These are phyloP conservation scores for Eucalyptus pauciflora DNA, from an alignment of 345 rosid genomes.

Conservation along the genomic window DNA sequence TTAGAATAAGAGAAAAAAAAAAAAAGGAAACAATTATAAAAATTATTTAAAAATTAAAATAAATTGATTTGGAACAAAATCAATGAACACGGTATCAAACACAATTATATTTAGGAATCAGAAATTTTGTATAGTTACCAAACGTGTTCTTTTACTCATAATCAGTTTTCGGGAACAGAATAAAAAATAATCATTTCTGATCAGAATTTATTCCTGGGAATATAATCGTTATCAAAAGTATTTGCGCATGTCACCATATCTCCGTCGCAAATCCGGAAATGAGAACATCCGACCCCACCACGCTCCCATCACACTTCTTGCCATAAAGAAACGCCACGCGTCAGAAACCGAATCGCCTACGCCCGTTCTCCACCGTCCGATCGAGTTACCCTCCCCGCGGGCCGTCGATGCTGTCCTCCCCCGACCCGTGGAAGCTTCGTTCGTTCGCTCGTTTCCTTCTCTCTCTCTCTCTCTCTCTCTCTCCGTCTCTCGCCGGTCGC, in stretches of 20 bases:
- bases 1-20: too few species aligned
- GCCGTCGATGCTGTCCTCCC: background rate
- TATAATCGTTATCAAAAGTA: too few species aligned
- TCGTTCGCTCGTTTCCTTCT: background rate
- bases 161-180: too few species aligned
- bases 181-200: too few species aligned
- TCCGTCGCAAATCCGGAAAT: background rate
- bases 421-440: background rate
- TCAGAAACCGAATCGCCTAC: background rate
- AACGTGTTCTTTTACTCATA: too few species aligned
- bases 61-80: too few species aligned
- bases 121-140: too few species aligned
- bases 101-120: too few species aligned
- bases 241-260: background rate
- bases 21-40: too few species aligned
- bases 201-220: too few species aligned
- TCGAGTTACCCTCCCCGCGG: background rate
- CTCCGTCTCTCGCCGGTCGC: background rate
- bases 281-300: background rate
- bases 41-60: too few species aligned
- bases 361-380: background rate
- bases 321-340: background rate
- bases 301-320: background rate
- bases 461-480: background rate
- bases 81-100: too few species aligned